Base-by-base conservation (phyloP, 352 stramenopile genomes). In the Globisporangium abappressorium region DNA sequence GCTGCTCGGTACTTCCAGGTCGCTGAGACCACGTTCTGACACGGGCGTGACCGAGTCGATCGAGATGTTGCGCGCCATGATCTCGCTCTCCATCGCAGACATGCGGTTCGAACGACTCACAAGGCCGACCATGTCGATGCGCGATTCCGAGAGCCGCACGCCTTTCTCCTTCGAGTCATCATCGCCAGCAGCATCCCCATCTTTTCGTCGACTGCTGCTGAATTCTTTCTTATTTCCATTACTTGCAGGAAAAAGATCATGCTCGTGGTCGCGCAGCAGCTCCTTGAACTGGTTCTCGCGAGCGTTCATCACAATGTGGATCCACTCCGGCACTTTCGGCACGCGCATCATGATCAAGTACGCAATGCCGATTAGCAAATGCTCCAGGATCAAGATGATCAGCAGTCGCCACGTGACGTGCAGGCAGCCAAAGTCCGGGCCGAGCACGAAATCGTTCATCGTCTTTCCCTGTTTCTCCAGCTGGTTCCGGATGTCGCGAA, bases 261-360 rank as follows among this genome's bases (percentile, higher is more conserved):
- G 61, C 66, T 92, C 84, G 51, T 85, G 77, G 28, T 70, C 65
- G 22, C 80, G 71, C 38, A 92, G 54, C 20, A 92, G 41, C 60
- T 74, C 71, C 65, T 92, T 92, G 58, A 92, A 90, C 59, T 87
- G 77, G 18, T 83, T 85, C 59, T 92, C 84, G 20, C 81, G 72
- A 2, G 75, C 71, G 26, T 73, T 77, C 80, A 89, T 88, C 5
- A 90, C 69, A 9, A 79, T 67, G 26, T 79, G 60, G 53, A 92
- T 85, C 77, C 73, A 87, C 22, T 65, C 63, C 8, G 84, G 84
- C 7, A 89, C 77, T n/a, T 70, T 68, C 20, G 84, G 76, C 59
- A 90, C 65, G 18, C 73, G 79, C 47, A 73, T 75, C 80, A 89
- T 87, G 36, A 75, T 70, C 28, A 84, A 54, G 62, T 92, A 92